phyloP scores from a whole-genome alignment of 2,329 filamentous ascomycete species.

The Fusarium zealandicum region DNA sequence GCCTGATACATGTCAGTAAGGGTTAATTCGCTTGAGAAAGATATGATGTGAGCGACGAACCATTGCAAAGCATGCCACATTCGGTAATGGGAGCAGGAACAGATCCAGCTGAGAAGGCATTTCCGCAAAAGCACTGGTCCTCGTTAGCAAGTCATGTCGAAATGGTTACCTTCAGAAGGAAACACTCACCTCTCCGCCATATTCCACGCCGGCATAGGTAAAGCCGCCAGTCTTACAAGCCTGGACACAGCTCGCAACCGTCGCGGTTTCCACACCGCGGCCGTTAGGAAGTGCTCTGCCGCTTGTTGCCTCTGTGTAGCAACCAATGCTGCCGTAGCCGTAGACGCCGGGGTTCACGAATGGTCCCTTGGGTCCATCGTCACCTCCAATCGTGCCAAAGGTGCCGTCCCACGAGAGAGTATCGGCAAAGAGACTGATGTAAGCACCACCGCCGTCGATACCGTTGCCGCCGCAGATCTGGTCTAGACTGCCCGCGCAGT shows the following conservation, averaged over 20 bases:
- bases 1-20: slow-evolving; percentile 23
- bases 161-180: neutral
- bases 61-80: slow-evolving; percentile 48
- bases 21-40: no score
- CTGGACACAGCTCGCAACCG: slow-evolving; percentile 45
- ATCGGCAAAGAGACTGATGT: slow-evolving; percentile 59
- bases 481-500: slow-evolving; percentile 57
- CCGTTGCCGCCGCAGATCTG: slow-evolving; percentile 63
- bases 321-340: slow-evolving; percentile 49
- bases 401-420: slow-evolving; percentile 36
- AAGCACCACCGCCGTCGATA: slow-evolving; percentile 45
- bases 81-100: slow-evolving; percentile 42
- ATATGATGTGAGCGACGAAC: slow-evolving; percentile 7
- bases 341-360: slow-evolving; percentile 49
- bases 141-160: neutral
- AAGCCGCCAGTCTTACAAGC: slow-evolving; percentile 44
- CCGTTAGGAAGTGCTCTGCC: slow-evolving; percentile 45
- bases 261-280: slow-evolving; percentile 35
- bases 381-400: slow-evolving; percentile 3
- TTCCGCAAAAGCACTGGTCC: slow-evolving; percentile 49
- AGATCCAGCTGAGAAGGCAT: slow-evolving; percentile 40
- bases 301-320: slow-evolving; percentile 47
- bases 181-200: slow-evolving; percentile 47
- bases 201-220: slow-evolving; percentile 47
- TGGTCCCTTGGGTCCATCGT: slow-evolving; percentile 16